Evolutionary conservation across 139 green algal species (phyloP).

Genomic region (Closterium sp.): DNA sequence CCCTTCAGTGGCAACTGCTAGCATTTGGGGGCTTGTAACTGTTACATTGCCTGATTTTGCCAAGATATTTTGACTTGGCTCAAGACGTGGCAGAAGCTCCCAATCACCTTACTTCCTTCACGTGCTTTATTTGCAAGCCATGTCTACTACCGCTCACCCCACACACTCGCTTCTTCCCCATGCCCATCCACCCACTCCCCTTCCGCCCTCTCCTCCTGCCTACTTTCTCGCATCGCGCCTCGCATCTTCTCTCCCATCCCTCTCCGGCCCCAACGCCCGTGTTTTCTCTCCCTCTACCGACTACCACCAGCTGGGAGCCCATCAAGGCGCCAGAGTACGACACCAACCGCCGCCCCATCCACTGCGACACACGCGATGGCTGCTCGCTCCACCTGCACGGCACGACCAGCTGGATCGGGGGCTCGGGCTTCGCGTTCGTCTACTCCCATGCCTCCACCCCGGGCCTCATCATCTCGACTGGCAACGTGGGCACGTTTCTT

Average conservation of each 20-base stretch:
- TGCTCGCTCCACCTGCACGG: constrained; percentile 78
- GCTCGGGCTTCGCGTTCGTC: constrained; percentile 55
- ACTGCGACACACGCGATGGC: constrained; percentile 28
- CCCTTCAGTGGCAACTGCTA: too few relatives aligned
- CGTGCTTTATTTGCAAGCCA: too few relatives aligned
- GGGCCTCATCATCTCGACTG: constrained; percentile 83
- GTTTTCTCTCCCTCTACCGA: not conserved
- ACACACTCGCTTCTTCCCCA: constrained; percentile 4
- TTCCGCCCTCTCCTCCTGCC: not conserved
- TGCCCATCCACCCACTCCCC: not conserved
- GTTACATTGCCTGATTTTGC: too few relatives aligned
- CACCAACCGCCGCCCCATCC: constrained; percentile 41
- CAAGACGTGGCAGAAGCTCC: too few relatives aligned
- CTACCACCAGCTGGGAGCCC: constrained; percentile 30
- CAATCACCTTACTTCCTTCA: too few relatives aligned
- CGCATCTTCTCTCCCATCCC: not conserved
- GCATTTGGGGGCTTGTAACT: too few relatives aligned
- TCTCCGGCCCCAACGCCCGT: not conserved
- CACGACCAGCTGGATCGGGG: constrained; percentile 65
- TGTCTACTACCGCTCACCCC: not conserved
- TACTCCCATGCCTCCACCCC: constrained; percentile 83
- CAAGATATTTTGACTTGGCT: too few relatives aligned
- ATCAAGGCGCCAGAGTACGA: constrained; percentile 30
- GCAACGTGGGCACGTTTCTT: constrained; percentile 73
- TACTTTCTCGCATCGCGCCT: not conserved